Percentiles rank a stretch among this genome's conserved stretches.
Evolutionary conservation across 2,329 filamentous ascomycete species (phyloP).

Genomic region (Fusarium kyushuense): DNA sequence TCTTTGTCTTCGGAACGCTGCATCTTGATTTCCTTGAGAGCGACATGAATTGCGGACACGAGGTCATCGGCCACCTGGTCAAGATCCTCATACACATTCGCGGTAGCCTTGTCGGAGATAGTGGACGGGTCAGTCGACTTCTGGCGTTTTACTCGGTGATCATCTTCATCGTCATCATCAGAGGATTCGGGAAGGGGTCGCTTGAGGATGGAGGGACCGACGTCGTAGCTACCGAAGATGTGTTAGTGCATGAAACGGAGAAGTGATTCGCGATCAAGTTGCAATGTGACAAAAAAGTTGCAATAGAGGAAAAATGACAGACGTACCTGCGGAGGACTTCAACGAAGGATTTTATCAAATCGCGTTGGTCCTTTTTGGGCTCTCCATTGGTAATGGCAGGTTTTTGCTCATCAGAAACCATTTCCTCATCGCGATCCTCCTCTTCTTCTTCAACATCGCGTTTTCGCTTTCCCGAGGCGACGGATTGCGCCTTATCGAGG

Average conservation of each 20-base stretch:
- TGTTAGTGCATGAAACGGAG: constrained; percentile 47
- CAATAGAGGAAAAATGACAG: constrained; percentile 16
- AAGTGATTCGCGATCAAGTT: constrained; percentile 26
- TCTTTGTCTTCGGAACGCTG: constrained; percentile 49
- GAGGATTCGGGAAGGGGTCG: constrained; percentile 61
- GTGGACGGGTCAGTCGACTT: constrained; percentile 64
- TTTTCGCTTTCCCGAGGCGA: constrained; percentile 67
- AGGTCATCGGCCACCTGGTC: constrained; percentile 74
- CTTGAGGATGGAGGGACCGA: constrained; percentile 66
- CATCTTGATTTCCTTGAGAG: constrained; percentile 61
- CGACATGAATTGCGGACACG: constrained; percentile 60
- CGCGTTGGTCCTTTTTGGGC: constrained; percentile 49
- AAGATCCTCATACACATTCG: constrained; percentile 67
- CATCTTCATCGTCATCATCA: constrained; percentile 56
- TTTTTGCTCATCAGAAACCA: constrained; percentile 48
- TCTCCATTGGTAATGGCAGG: constrained; percentile 43
- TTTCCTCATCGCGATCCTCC: constrained; percentile 54
- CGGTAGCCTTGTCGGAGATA: constrained; percentile 66
- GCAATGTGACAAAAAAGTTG: constrained; percentile 19
- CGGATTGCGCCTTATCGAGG: constrained; percentile 49
- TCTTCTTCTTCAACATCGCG: constrained; percentile 59
- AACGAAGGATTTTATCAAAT: constrained; percentile 55
- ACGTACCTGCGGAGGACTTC: constrained; percentile 56
- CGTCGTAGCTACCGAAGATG: constrained; percentile 62
- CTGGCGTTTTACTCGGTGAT: constrained; percentile 71